A percentile compares a stretch with the other conserved stretches of the same genome.
Conservation (phyloP, 495 filamentous ascomycete genomes). For the Astrocystis sublimbata region DNA sequence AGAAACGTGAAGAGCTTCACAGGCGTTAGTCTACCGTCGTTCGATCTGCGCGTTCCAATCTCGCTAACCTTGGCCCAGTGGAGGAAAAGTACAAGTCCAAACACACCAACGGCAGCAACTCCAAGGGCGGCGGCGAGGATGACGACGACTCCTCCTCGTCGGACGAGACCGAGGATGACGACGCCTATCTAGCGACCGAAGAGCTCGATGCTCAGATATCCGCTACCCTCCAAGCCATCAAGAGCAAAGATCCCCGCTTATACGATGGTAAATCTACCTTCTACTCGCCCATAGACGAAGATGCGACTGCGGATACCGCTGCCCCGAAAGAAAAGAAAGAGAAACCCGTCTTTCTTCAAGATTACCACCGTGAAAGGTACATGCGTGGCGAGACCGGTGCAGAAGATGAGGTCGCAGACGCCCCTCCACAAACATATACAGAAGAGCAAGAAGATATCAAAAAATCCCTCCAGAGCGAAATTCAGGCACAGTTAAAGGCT, state of each 20-base stretch:
- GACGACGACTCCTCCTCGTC: slow-evolving; percentile 61
- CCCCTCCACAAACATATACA: slow-evolving; percentile 67
- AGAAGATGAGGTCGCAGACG: slow-evolving; percentile 59
- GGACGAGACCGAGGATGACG: slow-evolving; percentile 85
- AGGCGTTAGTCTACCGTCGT: slow-evolving; percentile 57
- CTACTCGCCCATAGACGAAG: slow-evolving; percentile 64
- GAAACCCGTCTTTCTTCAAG: slow-evolving; percentile 81
- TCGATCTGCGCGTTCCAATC: not conserved
- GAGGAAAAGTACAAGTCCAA: slow-evolving; percentile 82
- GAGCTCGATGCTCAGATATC: slow-evolving; percentile 83
- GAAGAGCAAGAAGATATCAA: slow-evolving; percentile 86
- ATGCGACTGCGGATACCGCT: slow-evolving; percentile 32
- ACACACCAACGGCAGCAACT: slow-evolving; percentile 23
- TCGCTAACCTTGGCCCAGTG: slow-evolving; percentile 54
- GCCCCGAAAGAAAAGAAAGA: slow-evolving; percentile 58
- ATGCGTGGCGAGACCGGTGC: slow-evolving; percentile 59
- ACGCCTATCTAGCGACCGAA: slow-evolving; percentile 77
- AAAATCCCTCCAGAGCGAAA: slow-evolving; percentile 70
- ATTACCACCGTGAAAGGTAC: slow-evolving; percentile 89
- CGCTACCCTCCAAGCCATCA: slow-evolving; percentile 81
- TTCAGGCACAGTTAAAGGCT: slow-evolving; percentile 63
- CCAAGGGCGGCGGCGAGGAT: slow-evolving; percentile 48
- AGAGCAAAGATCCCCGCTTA: slow-evolving; percentile 82
- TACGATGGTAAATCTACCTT: slow-evolving; percentile 80
- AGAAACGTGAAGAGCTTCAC: slow-evolving; percentile 88